A percentile compares a stretch with the other conserved stretches of the same genome.
phyloP scores from a whole-genome alignment of 805 yeast species.

The Kregervanrija pseudodelftensis region DNA sequence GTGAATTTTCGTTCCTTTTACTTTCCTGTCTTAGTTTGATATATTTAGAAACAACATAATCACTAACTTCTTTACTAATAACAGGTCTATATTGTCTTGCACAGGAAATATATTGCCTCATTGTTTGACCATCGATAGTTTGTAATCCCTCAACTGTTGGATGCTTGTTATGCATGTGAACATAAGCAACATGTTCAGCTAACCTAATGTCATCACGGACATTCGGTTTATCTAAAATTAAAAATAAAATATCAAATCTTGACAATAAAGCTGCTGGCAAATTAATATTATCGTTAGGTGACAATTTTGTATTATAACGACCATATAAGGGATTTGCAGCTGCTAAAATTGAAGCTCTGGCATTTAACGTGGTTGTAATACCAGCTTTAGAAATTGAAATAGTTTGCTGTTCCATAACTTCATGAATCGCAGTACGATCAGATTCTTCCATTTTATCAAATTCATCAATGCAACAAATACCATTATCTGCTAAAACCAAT shows the following conservation, averaged over 20 bases:
- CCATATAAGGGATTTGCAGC: constrained; percentile 99
- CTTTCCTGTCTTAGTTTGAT: constrained; percentile 91
- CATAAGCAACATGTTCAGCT: constrained; percentile 92
- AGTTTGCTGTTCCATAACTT: constrained; percentile 99
- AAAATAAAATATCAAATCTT: constrained; percentile 84
- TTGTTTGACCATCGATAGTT: constrained; percentile 70
- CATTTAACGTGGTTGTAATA: constrained; percentile 90
- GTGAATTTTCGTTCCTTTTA: constrained; percentile 67
- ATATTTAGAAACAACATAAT: constrained; percentile 78
- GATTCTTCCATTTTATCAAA: constrained; percentile 97
- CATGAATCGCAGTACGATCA: constrained; percentile 97
- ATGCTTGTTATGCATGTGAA: constrained; percentile 86
- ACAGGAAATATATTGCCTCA: constrained; percentile 80
- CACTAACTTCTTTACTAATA: constrained; percentile 76
- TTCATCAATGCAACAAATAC: constrained; percentile 98
- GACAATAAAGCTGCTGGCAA: constrained; percentile 94
- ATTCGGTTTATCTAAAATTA: constrained; percentile 78
- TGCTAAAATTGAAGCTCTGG: constrained; percentile 90
- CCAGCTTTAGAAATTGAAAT: constrained; percentile 97
- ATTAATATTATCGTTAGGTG: constrained; percentile 93
- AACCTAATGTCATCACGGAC: constrained; percentile 75
- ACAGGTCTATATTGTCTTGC: constrained; percentile 84
- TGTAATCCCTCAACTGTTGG: constrained; percentile 62
- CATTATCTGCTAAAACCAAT: constrained; percentile 91
- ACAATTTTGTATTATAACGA: constrained; percentile 80